Conservation (phyloP, 371 early-diverging fungal genomes). For the Apophysomyces variabilis region DNA sequence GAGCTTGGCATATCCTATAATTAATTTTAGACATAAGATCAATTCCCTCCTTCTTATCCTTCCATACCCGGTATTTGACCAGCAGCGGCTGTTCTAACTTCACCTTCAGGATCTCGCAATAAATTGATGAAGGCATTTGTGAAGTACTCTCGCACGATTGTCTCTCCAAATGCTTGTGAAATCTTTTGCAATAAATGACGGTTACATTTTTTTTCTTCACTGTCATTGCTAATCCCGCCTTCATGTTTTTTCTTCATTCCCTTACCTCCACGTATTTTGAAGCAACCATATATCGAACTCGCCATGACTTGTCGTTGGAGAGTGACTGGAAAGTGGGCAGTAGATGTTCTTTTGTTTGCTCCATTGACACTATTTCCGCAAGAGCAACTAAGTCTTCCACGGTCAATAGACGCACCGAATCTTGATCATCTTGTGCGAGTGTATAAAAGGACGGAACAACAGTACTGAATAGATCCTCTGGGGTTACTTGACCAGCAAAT, state of each 20-base stretch:
- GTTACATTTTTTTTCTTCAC: background rate
- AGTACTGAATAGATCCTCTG: conserved; percentile 75
- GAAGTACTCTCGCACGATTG: conserved; percentile 77
- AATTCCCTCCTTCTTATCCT: conserved; percentile 1
- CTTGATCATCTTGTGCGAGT: conserved; percentile 89
- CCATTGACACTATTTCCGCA: conserved; percentile 77
- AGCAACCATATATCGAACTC: conserved; percentile 98
- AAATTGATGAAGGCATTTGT: conserved; percentile 77
- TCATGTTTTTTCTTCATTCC: conserved; percentile 71
- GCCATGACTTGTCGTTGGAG: conserved; percentile 95
- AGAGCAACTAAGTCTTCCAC: conserved; percentile 93
- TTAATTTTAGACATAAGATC: background rate
- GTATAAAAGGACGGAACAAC: conserved; percentile 81
- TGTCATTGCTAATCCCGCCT: conserved; percentile 51
- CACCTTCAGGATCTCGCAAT: conserved; percentile 95
- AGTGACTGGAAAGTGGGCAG: conserved; percentile 75
- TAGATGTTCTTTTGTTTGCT: conserved; percentile 77
- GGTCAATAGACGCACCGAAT: conserved; percentile 95
- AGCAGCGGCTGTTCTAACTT: conserved; percentile 94
- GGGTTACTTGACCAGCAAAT: conserved; percentile 69
- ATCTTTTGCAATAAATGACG: conserved; percentile 52
- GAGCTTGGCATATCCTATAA: conserved; percentile 80
- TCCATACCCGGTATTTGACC: conserved; percentile 80
- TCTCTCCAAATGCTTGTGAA: conserved; percentile 79
- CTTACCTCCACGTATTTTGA: conserved; percentile 91